Evolutionary conservation across 306 rosid species (phyloP).

Genomic region (Sicyos baderoa): DNA sequence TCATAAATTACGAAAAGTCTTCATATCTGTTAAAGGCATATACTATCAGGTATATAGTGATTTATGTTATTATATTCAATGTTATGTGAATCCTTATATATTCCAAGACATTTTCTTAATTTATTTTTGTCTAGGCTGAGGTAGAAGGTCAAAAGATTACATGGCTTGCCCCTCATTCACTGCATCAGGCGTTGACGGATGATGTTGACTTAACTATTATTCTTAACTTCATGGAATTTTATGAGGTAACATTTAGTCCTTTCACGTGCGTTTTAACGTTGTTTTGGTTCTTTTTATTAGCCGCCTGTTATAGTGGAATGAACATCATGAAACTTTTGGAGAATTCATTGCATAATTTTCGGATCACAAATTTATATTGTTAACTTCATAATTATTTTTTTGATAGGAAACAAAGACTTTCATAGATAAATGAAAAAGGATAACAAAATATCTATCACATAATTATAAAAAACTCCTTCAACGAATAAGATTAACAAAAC

Average conservation of each 20-base stretch:
- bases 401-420: too few species aligned
- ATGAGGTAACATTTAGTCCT: slow-evolving; percentile 43
- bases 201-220: slow-evolving; percentile 66
- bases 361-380: background rate
- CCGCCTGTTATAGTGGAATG: background rate
- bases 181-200: slow-evolving; percentile 77
- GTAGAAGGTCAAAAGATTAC: slow-evolving; percentile 71
- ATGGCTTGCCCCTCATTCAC: slow-evolving; percentile 86
- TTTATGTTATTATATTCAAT: background rate
- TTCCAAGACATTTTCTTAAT: background rate
- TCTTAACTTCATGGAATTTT: slow-evolving; percentile 67
- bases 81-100: background rate
- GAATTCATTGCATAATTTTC: background rate
- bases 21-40: slow-evolving; percentile 82
- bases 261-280: background rate
- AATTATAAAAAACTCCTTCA: too few species aligned
- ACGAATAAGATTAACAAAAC: too few species aligned
- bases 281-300: background rate
- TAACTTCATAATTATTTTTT: background rate
- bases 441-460: too few species aligned
- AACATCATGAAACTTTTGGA: background rate
- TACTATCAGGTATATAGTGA: slow-evolving; percentile 63
- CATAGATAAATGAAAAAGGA: too few species aligned
- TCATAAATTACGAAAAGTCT: slow-evolving; percentile 71
- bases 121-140: slow-evolving; percentile 50